Base-by-base conservation (phyloP, 106 monocot genomes). In the Phalaenopsis aphrodite region DNA sequence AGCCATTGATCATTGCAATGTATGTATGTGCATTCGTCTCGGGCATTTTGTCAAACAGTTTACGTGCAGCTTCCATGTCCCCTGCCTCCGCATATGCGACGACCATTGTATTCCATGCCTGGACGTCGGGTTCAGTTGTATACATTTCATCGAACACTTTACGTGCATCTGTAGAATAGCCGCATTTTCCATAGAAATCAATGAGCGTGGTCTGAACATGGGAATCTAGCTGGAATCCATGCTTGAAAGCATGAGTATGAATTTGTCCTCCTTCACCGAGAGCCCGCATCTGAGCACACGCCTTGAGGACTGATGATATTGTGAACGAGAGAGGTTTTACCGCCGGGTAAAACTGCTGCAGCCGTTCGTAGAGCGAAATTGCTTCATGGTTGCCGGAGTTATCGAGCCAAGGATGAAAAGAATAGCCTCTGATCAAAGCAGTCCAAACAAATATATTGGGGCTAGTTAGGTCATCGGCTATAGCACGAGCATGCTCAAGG, bases 361-460 rank as follows among this genome's bases (percentile, higher is more conserved):
- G 66, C 11, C 43, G 78, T 18, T 75, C 6, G n/a, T 85, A 85
- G 2, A 85, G 45, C 0, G 49, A 19, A 15, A 82, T 1, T 5
- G 82, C 75, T 55, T 85, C 75, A 42, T 42, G 64, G 41, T 46
- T 72, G 3, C 36, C 3, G 19, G 39, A 81, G 78, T 74, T 78
- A 41, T 48, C 37, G 1, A 15, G 5, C 16, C 16, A 16, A 8
- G 19, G 19, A 3, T 37, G 57, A 36, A 55, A 46, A 24, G 82
- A 64, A 49, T 79, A 79, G 75, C 65, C 85, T 65, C 82, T 58
- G 38, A 85, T 85, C 4, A 85, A 41, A 12, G 85, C 82, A 8
- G 78, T 85, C 85, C 82, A 85, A 3, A 85, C 85, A 43, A 85
- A 85, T 64, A 11, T 79, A 47, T 79, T 85, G 49, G 85, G 85